Evolutionary conservation across 768 basidiomycete species (phyloP).

Genomic region (Punctularia strigosozonata): DNA sequence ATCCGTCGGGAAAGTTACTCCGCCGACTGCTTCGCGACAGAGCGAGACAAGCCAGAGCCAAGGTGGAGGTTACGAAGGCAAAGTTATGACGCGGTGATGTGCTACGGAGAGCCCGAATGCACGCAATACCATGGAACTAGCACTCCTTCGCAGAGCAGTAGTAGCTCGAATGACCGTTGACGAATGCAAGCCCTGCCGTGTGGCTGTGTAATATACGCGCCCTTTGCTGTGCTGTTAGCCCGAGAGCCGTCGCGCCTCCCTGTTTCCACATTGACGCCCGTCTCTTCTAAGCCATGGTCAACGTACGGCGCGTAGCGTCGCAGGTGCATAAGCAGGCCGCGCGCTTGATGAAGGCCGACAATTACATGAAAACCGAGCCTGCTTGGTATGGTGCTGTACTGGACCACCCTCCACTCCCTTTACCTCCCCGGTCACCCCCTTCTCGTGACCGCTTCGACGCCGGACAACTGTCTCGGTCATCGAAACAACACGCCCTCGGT

Average conservation of each 20-base stretch:
- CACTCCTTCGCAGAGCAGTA: too few species aligned
- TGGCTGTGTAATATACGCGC: too few species aligned
- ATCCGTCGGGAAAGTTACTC: conserved; percentile 59
- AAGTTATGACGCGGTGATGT: conserved; percentile 13
- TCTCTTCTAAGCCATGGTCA: conserved; percentile 36
- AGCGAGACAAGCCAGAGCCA: conserved; percentile 21
- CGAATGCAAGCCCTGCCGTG: too few species aligned
- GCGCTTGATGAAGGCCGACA: conserved; percentile 59
- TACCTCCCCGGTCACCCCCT: conserved; percentile 67
- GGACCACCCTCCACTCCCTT: conserved; percentile 76
- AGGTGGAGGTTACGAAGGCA: conserved; percentile 5
- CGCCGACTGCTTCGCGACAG: conserved; percentile 40
- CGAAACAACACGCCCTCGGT: conserved; percentile 6
- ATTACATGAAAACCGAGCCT: conserved; percentile 55
- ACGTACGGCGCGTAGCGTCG: conserved; percentile 68
- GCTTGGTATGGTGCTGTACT: conserved; percentile 80
- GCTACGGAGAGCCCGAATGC: too few species aligned
- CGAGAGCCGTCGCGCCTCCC: neutral
- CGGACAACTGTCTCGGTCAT: conserved; percentile 3
- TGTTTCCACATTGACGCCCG: neutral
- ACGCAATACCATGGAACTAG: too few species aligned
- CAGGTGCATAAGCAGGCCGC: conserved; percentile 86
- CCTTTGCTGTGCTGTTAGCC: neutral
- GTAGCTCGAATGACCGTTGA: too few species aligned
- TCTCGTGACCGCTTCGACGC: conserved; percentile 43